Conservation (phyloP, 257 asterid species). For the Solanum dulcamara region DNA sequence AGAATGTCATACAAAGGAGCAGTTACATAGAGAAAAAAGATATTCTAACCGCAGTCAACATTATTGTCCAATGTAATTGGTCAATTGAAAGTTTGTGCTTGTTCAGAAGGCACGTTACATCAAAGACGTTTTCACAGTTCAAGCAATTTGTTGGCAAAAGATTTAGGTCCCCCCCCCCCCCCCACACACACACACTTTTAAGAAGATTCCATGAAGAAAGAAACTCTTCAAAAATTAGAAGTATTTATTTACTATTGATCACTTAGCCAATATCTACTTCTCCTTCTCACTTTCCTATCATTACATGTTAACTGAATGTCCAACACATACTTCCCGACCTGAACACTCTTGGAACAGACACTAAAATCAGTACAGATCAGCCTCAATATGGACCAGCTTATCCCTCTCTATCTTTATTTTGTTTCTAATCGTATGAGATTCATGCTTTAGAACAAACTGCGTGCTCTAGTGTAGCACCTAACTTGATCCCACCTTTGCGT, state of each 20-base stretch:
- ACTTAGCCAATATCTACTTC: neutral
- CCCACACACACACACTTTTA: neutral
- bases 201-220: neutral
- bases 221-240: neutral
- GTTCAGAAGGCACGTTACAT: neutral
- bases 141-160: neutral
- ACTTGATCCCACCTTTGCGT: neutral
- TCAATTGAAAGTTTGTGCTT: neutral
- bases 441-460: neutral
- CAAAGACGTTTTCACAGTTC: neutral
- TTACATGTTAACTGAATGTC: neutral
- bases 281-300: neutral
- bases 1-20: neutral
- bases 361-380: neutral
- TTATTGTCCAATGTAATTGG: neutral
- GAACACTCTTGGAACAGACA: neutral
- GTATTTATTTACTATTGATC: neutral
- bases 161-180: neutral
- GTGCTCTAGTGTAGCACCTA: neutral
- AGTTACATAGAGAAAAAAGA: neutral
- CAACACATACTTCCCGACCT: neutral
- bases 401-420: neutral
- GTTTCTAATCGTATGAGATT: neutral
- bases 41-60: neutral
- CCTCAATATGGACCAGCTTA: neutral